phyloP scores from a whole-genome alignment of 2,329 filamentous ascomycete species.

The Colletotrichum magnum region DNA sequence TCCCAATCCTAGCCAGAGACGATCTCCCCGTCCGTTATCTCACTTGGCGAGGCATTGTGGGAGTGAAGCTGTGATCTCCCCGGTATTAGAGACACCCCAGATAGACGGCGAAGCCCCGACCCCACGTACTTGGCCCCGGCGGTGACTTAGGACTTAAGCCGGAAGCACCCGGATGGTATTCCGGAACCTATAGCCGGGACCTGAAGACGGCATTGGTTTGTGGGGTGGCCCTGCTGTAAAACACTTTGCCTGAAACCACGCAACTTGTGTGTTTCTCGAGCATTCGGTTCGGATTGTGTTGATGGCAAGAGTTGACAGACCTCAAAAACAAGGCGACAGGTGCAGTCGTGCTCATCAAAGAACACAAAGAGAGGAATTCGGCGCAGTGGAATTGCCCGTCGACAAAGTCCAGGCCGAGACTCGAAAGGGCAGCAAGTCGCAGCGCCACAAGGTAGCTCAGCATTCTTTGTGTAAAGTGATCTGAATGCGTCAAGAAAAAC shows the following conservation, averaged over 20 bases:
- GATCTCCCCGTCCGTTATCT: no score
- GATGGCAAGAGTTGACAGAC: no score
- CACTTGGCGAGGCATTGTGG: no score
- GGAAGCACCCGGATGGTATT: background rate
- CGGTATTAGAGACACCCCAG: no score
- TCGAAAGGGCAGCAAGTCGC: background rate
- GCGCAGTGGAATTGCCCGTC: background rate
- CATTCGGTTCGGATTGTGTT: no score
- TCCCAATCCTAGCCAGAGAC: no score
- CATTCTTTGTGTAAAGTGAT: background rate
- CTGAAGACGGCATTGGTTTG: background rate
- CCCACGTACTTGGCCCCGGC: background rate
- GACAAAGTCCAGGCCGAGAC: background rate
- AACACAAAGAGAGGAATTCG: background rate
- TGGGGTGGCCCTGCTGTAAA: background rate
- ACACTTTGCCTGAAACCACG: background rate
- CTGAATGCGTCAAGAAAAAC: background rate
- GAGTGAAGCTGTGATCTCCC: no score
- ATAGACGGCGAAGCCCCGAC: background rate
- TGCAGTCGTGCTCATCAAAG: background rate
- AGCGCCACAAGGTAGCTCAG: no score
- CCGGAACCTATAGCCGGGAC: background rate
- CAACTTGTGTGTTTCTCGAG: no score
- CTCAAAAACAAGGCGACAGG: no score
- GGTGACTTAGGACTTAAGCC: constrained; percentile 6